phyloP scores from a whole-genome alignment of 768 basidiomycete genomes.

The Strobilomyces dryophilus region DNA sequence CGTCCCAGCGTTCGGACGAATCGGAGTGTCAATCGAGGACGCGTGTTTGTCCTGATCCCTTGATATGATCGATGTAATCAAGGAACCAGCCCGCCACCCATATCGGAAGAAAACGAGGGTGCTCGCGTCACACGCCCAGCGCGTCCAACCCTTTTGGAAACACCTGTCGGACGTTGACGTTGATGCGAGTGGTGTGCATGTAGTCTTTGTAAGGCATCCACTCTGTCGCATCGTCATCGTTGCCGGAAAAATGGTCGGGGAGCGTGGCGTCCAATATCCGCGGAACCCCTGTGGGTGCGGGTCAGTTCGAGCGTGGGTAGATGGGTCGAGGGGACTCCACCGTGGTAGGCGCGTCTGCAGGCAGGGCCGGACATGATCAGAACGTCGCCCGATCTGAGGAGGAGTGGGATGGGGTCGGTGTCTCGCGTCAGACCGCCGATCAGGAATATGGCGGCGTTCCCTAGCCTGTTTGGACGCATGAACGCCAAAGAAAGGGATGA shows the following conservation, averaged over 20 bases:
- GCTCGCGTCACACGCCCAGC: background rate
- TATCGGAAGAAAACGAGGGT: background rate
- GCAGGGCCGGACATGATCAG: conserved; percentile 89
- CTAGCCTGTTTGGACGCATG: conserved; percentile 51
- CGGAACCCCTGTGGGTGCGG: conserved; percentile 60
- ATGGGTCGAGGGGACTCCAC: conserved; percentile 38
- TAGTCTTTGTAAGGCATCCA: conserved; percentile 67
- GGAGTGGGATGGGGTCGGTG: conserved; percentile 68
- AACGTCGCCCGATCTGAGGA: conserved; percentile 88
- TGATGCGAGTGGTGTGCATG: conserved; percentile 69
- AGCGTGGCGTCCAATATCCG: conserved; percentile 80
- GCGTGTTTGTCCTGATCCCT: background rate
- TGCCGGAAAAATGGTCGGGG: conserved; percentile 53
- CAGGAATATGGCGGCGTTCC: conserved; percentile 85
- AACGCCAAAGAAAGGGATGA: background rate
- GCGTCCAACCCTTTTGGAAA: conserved; percentile 68
- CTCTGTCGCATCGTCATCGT: conserved; percentile 28
- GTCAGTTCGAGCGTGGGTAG: background rate
- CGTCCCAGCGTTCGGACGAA: background rate
- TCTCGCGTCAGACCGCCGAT: conserved; percentile 83
- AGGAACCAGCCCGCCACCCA: background rate
- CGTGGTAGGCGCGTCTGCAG: conserved; percentile 89
- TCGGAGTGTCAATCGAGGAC: background rate
- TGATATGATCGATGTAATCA: conserved; percentile 4
- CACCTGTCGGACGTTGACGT: conserved; percentile 89